Base-by-base conservation (phyloP, 1,284 basidiomycete species). In the Cronartium ribicola region DNA sequence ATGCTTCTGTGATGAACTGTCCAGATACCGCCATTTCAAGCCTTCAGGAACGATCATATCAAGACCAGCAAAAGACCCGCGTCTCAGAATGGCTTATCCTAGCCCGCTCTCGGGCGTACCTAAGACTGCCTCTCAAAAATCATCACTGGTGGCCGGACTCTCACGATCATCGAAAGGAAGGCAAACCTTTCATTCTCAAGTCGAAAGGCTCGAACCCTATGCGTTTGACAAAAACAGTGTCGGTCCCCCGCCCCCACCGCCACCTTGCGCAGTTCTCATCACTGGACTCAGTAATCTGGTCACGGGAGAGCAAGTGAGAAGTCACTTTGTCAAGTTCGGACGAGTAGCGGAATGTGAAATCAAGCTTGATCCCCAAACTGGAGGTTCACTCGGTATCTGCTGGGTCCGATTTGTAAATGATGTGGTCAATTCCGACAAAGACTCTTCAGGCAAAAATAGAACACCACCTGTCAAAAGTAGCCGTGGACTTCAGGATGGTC, bases 361-460 rank as follows among this genome's bases (percentile, higher is more conserved):
- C 46, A 91, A 94, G 80, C 86, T 90, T 76, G 90, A 96, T 82
- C 85, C 86, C 63, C 85, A 86, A 67, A 92, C 88, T 22, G 93
- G 93, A 13, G 88, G 87, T 76, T 87, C 89, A 14, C 85, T 97
- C 3, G 94, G 94, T 5, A 87, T 97, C 55, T 88, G 91, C 67
- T 88, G 87, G 79, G 85, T 97, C 78, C 87, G 86, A 76, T 97
- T 86, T 80, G 81, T 77, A 22, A 80, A 83, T 75, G 79, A 82
- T 72, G 78, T 79, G 66, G 77, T 77, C 66, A 76, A 78, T 80
- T 71, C 70, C 22, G 64, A 59, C 76, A 66, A 66, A 64, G 14
- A 75, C 66, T 22, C 75, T 76, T 14, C 78, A 66, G 5, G 69
- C 66, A 4, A 77, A 77, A 17, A 77, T 76, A 39, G 77, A 76